Evolutionary conservation across 768 basidiomycete genomes (phyloP).

Genomic region (Mycena leptocephala): DNA sequence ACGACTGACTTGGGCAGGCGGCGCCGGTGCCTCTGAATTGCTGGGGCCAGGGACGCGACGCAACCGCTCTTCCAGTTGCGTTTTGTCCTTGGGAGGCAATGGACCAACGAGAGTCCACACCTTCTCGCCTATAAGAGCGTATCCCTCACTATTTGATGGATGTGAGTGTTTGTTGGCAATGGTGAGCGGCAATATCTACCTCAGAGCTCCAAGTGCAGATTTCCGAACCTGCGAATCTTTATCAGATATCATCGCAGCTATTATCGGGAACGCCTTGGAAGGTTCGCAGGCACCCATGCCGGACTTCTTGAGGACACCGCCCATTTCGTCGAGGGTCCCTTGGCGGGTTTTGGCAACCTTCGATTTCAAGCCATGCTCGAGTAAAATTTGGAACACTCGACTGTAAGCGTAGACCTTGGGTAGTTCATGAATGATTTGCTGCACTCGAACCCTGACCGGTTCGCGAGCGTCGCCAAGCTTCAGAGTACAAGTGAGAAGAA

Average conservation of each 20-base stretch:
- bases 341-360: slow-evolving; percentile 95
- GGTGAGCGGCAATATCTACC: slow-evolving; percentile 63
- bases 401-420: slow-evolving; percentile 96
- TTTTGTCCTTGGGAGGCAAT: slow-evolving; percentile 90
- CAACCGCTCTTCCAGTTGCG: slow-evolving; percentile 92
- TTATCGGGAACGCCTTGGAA: slow-evolving; percentile 81
- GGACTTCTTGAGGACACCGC: slow-evolving; percentile 82
- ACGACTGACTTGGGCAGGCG: slow-evolving; percentile 68
- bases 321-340: slow-evolving; percentile 89
- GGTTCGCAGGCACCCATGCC: slow-evolving; percentile 90
- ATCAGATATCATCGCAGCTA: slow-evolving; percentile 89
- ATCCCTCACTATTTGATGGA: slow-evolving; percentile 75
- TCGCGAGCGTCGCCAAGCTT: slow-evolving; percentile 96
- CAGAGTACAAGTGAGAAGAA: slow-evolving; percentile 4
- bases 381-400: slow-evolving; percentile 88
- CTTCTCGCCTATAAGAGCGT: slow-evolving; percentile 87
- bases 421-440: slow-evolving; percentile 87
- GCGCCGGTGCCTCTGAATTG: slow-evolving; percentile 59
- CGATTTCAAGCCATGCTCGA: slow-evolving; percentile 91
- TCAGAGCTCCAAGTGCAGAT: slow-evolving; percentile 86
- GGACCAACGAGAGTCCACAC: slow-evolving; percentile 86
- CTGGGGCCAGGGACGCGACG: slow-evolving; percentile 85
- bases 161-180: slow-evolving; percentile 22
- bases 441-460: slow-evolving; percentile 83
- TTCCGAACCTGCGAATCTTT: slow-evolving; percentile 93